A percentile compares a stretch with the other conserved stretches of the same genome.
Conservation (phyloP, 176 grass and related monocot species). For the Otatea glauca region DNA sequence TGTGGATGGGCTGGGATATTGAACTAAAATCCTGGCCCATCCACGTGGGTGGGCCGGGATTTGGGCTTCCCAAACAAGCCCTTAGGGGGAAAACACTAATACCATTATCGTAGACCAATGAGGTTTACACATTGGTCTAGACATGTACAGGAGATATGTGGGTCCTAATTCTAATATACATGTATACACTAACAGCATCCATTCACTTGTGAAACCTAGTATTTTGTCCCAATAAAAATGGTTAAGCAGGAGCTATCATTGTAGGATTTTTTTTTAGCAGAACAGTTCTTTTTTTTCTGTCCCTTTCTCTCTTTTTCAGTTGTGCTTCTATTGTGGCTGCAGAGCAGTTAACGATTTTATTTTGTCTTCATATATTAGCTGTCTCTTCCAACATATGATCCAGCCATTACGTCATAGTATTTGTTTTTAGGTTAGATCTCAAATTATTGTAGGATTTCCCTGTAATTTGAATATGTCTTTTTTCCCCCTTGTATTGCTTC, state of each 20-base stretch:
- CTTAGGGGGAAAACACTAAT: not conserved
- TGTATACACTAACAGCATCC: not conserved
- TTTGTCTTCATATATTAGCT: not conserved
- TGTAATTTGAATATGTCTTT: not conserved
- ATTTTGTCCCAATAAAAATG: not conserved
- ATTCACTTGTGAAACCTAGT: slow-evolving; percentile 1
- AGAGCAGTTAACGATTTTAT: not conserved
- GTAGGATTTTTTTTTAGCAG: not conserved
- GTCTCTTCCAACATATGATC: slow-evolving; percentile 5
- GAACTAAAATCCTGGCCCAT: too few species aligned
- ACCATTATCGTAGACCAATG: not conserved
- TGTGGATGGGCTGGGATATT: too few species aligned
- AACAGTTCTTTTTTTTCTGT: not conserved
- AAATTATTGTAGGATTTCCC: not conserved
- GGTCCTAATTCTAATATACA: not conserved
- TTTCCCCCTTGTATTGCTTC: not conserved
- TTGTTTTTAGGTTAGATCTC: not conserved
- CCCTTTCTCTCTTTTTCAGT: not conserved
- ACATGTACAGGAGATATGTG: slow-evolving; percentile 19
- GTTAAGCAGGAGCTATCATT: slow-evolving; percentile 2
- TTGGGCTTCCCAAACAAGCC: too few species aligned
- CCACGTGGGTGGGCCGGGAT: too few species aligned
- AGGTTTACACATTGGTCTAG: not conserved
- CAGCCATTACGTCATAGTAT: not conserved
- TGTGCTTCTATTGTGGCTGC: not conserved